Evolutionary conservation across 2,329 filamentous ascomycete species (phyloP).

Genomic region (Remersonia thermophila): DNA sequence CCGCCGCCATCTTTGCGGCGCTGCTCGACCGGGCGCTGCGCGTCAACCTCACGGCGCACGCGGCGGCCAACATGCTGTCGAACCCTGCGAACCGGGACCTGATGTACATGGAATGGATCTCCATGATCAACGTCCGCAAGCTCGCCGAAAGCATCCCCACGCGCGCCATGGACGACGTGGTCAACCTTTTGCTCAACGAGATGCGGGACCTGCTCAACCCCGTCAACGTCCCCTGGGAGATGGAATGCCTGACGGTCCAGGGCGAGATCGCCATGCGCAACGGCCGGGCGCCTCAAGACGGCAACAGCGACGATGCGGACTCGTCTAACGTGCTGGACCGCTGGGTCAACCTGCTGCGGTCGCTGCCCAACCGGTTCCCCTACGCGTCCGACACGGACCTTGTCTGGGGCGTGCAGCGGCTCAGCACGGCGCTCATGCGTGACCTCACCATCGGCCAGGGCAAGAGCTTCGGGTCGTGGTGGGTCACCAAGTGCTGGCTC

Average conservation of each 20-base stretch:
- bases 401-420: slow-evolving; percentile 61
- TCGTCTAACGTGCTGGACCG: slow-evolving; percentile 62
- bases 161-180: slow-evolving; percentile 53
- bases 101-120: slow-evolving; percentile 90
- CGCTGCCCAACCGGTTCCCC: slow-evolving; percentile 58
- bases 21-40: slow-evolving; percentile 77
- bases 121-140: slow-evolving; percentile 49
- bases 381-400: slow-evolving; percentile 61
- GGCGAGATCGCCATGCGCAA: slow-evolving; percentile 41
- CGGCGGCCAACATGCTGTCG: slow-evolving; percentile 83
- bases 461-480: slow-evolving; percentile 80
- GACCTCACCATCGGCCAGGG: slow-evolving; percentile 70
- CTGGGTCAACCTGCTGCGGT: slow-evolving; percentile 62
- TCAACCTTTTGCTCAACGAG: slow-evolving; percentile 50
- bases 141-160: slow-evolving; percentile 51
- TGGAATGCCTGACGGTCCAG: slow-evolving; percentile 49
- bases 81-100: slow-evolving; percentile 81
- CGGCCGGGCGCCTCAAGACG: slow-evolving; percentile 29
- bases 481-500: slow-evolving; percentile 90
- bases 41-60: slow-evolving; percentile 88
- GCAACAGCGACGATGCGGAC: slow-evolving; percentile 26
- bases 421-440: slow-evolving; percentile 66
- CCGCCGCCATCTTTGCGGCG: slow-evolving; percentile 77
- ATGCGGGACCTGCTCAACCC: slow-evolving; percentile 61
- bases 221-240: slow-evolving; percentile 50